Conservation (phyloP, 805 yeast genomes). For the Sungouiozyma intestinalis region DNA sequence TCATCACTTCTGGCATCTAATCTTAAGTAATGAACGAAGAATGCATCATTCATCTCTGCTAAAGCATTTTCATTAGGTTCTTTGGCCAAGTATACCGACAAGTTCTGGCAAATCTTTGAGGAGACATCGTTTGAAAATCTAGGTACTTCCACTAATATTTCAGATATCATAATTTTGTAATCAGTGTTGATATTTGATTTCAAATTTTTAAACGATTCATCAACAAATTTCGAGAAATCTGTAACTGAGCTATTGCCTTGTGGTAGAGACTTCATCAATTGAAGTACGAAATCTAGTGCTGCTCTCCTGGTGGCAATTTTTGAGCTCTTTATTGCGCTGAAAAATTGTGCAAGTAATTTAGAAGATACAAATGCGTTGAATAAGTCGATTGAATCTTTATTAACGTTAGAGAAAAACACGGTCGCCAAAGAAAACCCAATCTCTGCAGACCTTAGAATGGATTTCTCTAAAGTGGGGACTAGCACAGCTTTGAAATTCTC, state of each 20-base stretch:
- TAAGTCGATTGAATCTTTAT: slow-evolving; percentile 32
- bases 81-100: slow-evolving; percentile 48
- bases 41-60: slow-evolving; percentile 37
- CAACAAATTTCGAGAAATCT: slow-evolving; percentile 31
- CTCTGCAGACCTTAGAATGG: slow-evolving; percentile 72
- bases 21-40: slow-evolving; percentile 36
- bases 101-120: slow-evolving; percentile 31
- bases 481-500: slow-evolving; percentile 32
- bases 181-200: slow-evolving; percentile 57
- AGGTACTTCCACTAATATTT: slow-evolving; percentile 32
- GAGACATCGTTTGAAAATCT: slow-evolving; percentile 24
- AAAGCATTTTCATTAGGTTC: slow-evolving; percentile 70
- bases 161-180: slow-evolving; percentile 45
- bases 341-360: slow-evolving; percentile 41
- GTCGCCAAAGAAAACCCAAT: slow-evolving; percentile 49
- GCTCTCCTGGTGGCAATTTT: slow-evolving; percentile 53
- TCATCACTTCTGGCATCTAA: slow-evolving; percentile 18
- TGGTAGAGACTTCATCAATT: slow-evolving; percentile 18
- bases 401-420: slow-evolving; percentile 30
- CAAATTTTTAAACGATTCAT: slow-evolving; percentile 45
- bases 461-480: slow-evolving; percentile 59
- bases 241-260: slow-evolving; percentile 18
- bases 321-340: slow-evolving; percentile 54
- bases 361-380: slow-evolving; percentile 32
- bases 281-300: slow-evolving; percentile 31